A percentile compares a stretch with the other conserved stretches of the same genome.
Conservation (phyloP, 805 yeast genomes). For the Kazachstania bromeliacearum region DNA sequence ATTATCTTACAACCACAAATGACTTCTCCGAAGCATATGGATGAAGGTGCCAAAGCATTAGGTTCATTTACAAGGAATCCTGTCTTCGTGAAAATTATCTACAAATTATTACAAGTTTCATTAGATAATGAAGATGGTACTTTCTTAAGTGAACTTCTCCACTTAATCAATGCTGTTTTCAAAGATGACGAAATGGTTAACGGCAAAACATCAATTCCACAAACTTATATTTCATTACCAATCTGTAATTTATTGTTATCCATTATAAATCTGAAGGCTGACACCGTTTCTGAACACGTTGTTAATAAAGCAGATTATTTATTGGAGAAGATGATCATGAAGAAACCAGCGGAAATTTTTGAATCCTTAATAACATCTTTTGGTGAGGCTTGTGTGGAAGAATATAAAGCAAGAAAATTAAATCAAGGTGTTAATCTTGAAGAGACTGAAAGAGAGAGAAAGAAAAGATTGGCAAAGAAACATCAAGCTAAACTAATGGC, state of each 20-base stretch:
- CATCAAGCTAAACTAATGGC: conserved; percentile 53
- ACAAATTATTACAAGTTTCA: conserved; percentile 47
- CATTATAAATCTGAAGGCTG: conserved; percentile 37
- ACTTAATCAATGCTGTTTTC: conserved; percentile 57
- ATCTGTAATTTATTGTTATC: conserved; percentile 46
- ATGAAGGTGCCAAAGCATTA: conserved; percentile 33
- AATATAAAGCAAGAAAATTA: conserved; percentile 40
- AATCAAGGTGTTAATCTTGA: conserved; percentile 30
- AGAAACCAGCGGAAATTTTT: conserved; percentile 39
- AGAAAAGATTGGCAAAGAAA: conserved; percentile 48
- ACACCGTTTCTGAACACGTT: conserved; percentile 37
- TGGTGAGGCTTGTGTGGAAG: conserved; percentile 44
- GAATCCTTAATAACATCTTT: conserved; percentile 46
- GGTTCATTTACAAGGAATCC: conserved; percentile 43
- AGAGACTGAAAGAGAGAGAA: conserved; percentile 49
- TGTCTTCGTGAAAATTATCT: conserved; percentile 47
- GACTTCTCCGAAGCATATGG: conserved; percentile 19
- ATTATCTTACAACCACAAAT: conserved; percentile 43
- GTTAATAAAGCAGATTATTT: conserved; percentile 49
- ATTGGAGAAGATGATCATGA: conserved; percentile 41
- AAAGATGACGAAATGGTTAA: conserved; percentile 38
- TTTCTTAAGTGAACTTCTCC: conserved; percentile 51
- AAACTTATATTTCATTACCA: conserved; percentile 45
- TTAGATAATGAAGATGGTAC: conserved; percentile 43
- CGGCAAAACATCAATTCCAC: conserved; percentile 35